Percentiles rank a stretch among this genome's conserved stretches.
Evolutionary conservation across 495 filamentous ascomycete species (phyloP).

Genomic region (Sordaria brevicollis): DNA sequence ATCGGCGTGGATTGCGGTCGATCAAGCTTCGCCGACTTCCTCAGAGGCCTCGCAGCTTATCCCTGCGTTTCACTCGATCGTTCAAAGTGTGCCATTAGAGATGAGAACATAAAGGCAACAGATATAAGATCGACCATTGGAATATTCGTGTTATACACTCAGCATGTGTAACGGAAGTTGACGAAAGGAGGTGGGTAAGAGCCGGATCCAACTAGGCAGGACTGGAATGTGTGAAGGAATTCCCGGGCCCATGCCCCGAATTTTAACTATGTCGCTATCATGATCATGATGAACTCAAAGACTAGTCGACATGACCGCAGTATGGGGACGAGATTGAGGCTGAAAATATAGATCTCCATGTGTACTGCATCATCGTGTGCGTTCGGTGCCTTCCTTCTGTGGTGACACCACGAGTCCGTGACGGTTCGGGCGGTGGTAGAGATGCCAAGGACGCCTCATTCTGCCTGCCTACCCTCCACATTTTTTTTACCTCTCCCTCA

Average conservation of each 20-base stretch:
- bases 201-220: too few relatives aligned
- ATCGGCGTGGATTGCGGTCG: not conserved
- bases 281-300: not conserved
- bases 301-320: not conserved
- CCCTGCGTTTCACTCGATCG: not conserved
- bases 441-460: not conserved
- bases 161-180: not conserved
- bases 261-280: too few relatives aligned
- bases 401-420: not conserved
- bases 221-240: too few relatives aligned
- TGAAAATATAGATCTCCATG: not conserved
- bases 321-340: not conserved
- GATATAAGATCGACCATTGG: not conserved
- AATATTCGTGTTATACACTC: not conserved
- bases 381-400: not conserved
- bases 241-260: too few relatives aligned
- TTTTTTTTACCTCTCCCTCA: too few relatives aligned
- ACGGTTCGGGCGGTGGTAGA: not conserved
- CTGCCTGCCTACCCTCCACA: not conserved
- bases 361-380: not conserved
- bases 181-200: not conserved
- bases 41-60: not conserved
- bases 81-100: not conserved
- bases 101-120: not conserved
- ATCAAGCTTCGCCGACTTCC: not conserved